These are phyloP conservation scores for Paracamarosporium sp. DNA, from an alignment of 2,329 filamentous ascomycete species.

Conservation along the genomic window DNA sequence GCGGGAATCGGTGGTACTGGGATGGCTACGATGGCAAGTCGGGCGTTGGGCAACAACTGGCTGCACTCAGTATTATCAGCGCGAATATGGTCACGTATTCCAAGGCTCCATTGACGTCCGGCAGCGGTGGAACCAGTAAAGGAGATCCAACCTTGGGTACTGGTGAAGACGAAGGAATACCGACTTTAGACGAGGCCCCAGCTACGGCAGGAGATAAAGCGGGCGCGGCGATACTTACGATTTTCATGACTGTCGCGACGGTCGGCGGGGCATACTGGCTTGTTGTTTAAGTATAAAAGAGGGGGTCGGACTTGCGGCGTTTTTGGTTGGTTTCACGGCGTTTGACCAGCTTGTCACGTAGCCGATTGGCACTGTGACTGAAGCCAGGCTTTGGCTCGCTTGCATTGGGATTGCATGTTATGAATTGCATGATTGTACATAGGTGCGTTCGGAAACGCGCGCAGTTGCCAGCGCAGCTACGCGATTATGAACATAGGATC, in stretches of 20 bases:
- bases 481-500: not conserved
- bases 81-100: conserved; percentile 49
- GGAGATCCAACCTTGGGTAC: conserved; percentile 52
- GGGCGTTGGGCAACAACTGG: conserved; percentile 66
- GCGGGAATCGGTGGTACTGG: conserved; percentile 53
- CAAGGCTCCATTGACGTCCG: conserved; percentile 51
- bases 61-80: conserved; percentile 60
- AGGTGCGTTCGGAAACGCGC: not conserved
- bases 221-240: conserved; percentile 53
- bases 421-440: not conserved
- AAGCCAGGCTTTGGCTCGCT: not conserved
- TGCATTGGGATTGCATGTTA: conserved; percentile 2
- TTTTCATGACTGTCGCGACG: conserved; percentile 28
- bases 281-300: conserved; percentile 10
- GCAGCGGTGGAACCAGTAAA: conserved; percentile 57
- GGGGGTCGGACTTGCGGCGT: not conserved
- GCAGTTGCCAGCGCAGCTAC: not conserved
- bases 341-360: not conserved
- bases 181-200: conserved; percentile 21
- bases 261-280: conserved; percentile 33
- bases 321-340: not conserved
- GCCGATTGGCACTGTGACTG: not conserved
- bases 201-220: conserved; percentile 49
- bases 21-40: conserved; percentile 52
- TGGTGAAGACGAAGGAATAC: conserved; percentile 29